Evolutionary conservation across 768 basidiomycete genomes (phyloP).

Genomic region (Suillus subaureus): DNA sequence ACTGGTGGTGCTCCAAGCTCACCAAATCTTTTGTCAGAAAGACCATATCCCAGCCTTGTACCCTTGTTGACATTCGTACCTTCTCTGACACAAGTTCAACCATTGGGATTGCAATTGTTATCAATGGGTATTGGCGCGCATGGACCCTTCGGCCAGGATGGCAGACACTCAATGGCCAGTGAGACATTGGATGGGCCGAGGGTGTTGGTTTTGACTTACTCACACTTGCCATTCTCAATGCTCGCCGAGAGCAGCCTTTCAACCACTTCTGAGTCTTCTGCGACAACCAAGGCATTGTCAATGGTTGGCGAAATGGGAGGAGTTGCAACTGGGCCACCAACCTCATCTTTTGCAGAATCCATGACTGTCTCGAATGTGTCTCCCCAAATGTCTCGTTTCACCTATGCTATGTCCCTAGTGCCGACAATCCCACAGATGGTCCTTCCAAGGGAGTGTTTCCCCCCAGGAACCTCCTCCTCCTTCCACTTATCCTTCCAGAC

Average conservation of each 20-base stretch:
- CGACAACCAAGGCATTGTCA: no score
- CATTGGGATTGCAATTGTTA: conserved; percentile 34
- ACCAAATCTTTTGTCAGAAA: background rate
- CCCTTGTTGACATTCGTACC: conserved; percentile 23
- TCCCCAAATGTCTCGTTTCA: no score
- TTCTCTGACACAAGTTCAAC: conserved; percentile 40
- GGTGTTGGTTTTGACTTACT: conserved; percentile 46
- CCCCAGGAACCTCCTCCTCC: conserved; percentile 27
- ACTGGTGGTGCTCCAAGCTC: conserved; percentile 34
- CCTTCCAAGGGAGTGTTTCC: conserved; percentile 1
- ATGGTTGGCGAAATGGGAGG: no score
- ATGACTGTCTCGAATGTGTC: no score
- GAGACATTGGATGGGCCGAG: conserved; percentile 51
- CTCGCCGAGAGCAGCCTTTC: no score
- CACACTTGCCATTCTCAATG: conserved; percentile 17
- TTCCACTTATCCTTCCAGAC: conserved; percentile 30
- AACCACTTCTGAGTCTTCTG: conserved; percentile 11
- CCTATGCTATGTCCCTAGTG: no score
- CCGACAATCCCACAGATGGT: background rate
- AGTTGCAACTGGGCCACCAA: no score
- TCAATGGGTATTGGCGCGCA: conserved; percentile 24
- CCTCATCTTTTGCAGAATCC: no score
- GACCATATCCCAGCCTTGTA: background rate
- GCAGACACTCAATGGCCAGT: conserved; percentile 19
- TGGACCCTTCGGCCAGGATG: conserved; percentile 35